A percentile compares a stretch with the other conserved stretches of the same genome.
These are phyloP conservation scores for Marasmius tenuissimus DNA, from an alignment of 1,284 basidiomycete species.

Conservation along the genomic window DNA sequence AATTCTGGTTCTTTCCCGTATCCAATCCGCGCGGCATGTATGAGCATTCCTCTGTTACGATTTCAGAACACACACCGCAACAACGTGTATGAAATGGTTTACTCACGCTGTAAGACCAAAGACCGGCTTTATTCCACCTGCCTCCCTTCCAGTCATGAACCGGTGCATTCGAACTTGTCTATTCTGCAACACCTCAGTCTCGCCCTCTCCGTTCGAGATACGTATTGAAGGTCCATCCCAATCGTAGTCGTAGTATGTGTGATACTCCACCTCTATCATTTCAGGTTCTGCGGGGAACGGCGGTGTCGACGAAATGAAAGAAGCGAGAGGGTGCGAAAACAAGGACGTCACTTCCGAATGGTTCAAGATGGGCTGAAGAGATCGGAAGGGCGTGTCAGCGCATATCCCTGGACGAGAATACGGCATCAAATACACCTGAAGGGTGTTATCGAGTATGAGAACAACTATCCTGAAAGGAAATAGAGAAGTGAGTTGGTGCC, in stretches of 20 bases:
- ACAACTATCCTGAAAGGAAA: constrained; percentile 68
- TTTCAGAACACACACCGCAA: not conserved
- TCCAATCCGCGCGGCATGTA: constrained; percentile 66
- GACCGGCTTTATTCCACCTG: constrained; percentile 78
- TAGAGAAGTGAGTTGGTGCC: not conserved
- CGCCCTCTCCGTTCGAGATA: not conserved
- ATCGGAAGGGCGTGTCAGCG: constrained; percentile 1
- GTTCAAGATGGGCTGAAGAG: constrained; percentile 72
- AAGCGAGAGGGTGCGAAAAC: constrained; percentile 79
- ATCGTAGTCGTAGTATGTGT: constrained; percentile 59
- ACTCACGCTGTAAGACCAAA: constrained; percentile 81
- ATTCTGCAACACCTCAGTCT: constrained; percentile 17
- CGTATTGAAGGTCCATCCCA: constrained; percentile 37
- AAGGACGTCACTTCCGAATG: constrained; percentile 73
- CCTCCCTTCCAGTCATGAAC: constrained; percentile 82
- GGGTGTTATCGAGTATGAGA: constrained; percentile 70
- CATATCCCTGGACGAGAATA: not conserved
- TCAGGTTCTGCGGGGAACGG: constrained; percentile 60
- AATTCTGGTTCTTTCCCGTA: constrained; percentile 68
- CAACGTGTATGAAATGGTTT: too few species aligned
- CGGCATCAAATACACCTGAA: constrained; percentile 50
- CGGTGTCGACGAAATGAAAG: constrained; percentile 68
- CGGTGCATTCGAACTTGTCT: constrained; percentile 54
- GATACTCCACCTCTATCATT: constrained; percentile 59
- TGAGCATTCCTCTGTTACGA: constrained; percentile 65